Evolutionary conservation across 352 stramenopile genomes (phyloP).

Genomic region (Phytophthora aleatoria): DNA sequence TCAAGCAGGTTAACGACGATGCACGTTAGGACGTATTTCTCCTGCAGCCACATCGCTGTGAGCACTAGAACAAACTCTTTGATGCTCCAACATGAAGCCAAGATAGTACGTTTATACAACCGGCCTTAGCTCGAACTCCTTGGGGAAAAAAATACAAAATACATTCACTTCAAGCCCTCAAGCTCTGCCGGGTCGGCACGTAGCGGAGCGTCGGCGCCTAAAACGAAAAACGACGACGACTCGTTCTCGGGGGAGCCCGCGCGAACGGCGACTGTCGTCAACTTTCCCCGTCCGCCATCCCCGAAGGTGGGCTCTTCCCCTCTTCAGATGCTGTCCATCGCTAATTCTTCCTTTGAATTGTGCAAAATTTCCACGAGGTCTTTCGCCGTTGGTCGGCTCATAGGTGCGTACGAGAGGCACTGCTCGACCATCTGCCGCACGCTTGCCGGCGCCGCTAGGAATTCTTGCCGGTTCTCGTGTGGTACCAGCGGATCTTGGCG

Average conservation of each 20-base stretch:
- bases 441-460: slow-evolving; percentile 41
- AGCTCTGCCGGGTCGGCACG: slow-evolving; percentile 10
- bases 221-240: slow-evolving; percentile 40
- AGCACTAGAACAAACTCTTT: no score
- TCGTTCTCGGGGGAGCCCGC: slow-evolving; percentile 27
- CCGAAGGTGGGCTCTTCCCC: slow-evolving; percentile 25
- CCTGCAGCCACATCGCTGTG: no score
- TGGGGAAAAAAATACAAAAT: slow-evolving; percentile 37
- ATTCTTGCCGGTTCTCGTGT: slow-evolving; percentile 54
- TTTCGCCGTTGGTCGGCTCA: slow-evolving; percentile 54
- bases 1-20: not conserved
- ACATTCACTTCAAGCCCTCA: slow-evolving; percentile 31
- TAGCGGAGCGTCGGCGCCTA: slow-evolving; percentile 25
- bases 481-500: slow-evolving; percentile 41
- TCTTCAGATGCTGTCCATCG: slow-evolving; percentile 38
- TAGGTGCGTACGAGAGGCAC: slow-evolving; percentile 58
- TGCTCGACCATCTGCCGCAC: slow-evolving; percentile 48
- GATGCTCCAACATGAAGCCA: no score
- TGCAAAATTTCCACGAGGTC: slow-evolving; percentile 52
- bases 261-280: slow-evolving; percentile 24
- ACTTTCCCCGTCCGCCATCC: slow-evolving; percentile 21
- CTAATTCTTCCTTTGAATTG: slow-evolving; percentile 41
- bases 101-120: not conserved
- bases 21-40: not conserved
- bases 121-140: slow-evolving; percentile 20